Evolutionary conservation across 352 stramenopile species (phyloP), one percentile per base, ranked within the genome.

Genomic region (Blastocystis sp.): DNA sequence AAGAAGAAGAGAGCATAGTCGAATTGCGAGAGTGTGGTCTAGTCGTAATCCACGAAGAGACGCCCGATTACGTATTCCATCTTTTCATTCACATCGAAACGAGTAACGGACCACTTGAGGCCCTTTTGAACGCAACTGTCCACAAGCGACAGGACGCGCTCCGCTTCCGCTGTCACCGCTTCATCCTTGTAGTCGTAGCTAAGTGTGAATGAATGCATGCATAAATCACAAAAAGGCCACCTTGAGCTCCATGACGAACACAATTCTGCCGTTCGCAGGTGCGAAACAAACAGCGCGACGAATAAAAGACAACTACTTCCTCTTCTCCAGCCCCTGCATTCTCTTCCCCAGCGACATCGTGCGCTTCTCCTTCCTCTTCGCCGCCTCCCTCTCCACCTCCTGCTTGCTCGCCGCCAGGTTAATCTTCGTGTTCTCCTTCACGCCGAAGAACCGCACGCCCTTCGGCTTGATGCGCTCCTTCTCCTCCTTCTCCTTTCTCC

Each of bases 361-460:
- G 0, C 60, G 5, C 28, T n/a, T 81, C 76, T 86, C 62, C 38
- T 62, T 86, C 41, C 60, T 81, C 62, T 76, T 86, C 41, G 56
- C 62, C 45, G 41, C 62, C 60, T 86, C 62, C 76, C 70, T 86
- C 76, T 86, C 70, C 76, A 86, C 70, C 59, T 86, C 60, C 5
- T 53, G 40, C 48, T 78, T 81, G 14, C n/a, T 86, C 14, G 62
- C 70, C n/a, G 62, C 38, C 19, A 86, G 69, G 4, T 40, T 76
- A 14, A 86, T 48, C 76, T 86, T 86, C 41, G 19, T 86, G n/a
- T 45, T 52, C 74, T 82, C 23, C 52, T 86, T 70, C 23, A 86
- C 60, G 19, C 62, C 62, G 41, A 52, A 86, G 60, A 86, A 76
- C 23, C 76, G 23, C n/a, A 86, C 76, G 28, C 28, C 28, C 52